Conservation (phyloP, 2,329 filamentous ascomycete species). For the Chaetothyriales sp. region DNA sequence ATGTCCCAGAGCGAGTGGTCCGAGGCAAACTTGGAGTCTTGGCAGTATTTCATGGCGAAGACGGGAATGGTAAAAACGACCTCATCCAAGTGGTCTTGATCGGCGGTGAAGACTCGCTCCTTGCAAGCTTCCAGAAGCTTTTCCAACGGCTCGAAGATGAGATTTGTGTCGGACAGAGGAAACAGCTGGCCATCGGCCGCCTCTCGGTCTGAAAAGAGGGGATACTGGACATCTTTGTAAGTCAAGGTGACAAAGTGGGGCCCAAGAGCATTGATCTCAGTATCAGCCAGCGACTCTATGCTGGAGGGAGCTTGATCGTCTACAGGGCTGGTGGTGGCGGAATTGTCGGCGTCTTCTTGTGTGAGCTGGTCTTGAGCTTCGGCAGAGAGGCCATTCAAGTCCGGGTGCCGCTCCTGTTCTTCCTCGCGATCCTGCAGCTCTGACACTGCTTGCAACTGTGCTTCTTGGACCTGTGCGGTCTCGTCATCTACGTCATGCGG, state of each 20-base stretch:
- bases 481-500: not conserved
- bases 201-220: slow-evolving; percentile 29
- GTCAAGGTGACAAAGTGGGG: not conserved
- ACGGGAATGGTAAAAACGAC: slow-evolving; percentile 42
- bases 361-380: not conserved
- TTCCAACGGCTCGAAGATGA: slow-evolving; percentile 40
- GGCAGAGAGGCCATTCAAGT: not conserved
- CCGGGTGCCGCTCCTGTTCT: not conserved
- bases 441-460: not conserved
- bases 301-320: not conserved
- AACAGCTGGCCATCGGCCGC: slow-evolving; percentile 32
- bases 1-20: slow-evolving; percentile 43
- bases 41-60: slow-evolving; percentile 42
- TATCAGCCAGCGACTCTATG: not conserved
- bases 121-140: slow-evolving; percentile 46
- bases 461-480: not conserved
- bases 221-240: not conserved
- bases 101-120: slow-evolving; percentile 34
- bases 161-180: slow-evolving; percentile 42
- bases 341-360: not conserved
- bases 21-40: slow-evolving; percentile 39
- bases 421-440: not conserved
- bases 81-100: slow-evolving; percentile 44
- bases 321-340: not conserved
- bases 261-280: not conserved